Conservation (phyloP, 2,329 filamentous ascomycete species). For the Colletotrichum graminicola region DNA sequence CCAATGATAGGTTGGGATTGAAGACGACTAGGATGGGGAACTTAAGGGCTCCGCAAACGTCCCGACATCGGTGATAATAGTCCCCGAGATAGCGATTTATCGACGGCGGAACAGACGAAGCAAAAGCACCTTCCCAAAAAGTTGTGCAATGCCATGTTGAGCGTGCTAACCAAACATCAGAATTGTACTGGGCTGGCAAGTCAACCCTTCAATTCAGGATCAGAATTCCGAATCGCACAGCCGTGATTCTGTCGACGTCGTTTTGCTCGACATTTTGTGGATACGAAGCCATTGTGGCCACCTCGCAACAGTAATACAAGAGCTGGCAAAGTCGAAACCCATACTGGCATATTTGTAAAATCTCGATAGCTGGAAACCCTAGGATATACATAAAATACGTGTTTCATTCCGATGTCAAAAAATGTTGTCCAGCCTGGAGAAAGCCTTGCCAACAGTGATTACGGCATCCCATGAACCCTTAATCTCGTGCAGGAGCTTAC, state of each 20-base stretch:
- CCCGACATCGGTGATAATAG: slow-evolving; percentile 15
- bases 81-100: slow-evolving; percentile 15
- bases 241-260: not conserved
- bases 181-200: no score
- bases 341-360: not conserved
- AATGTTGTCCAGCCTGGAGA: not conserved
- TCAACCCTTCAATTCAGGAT: no score
- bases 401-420: not conserved
- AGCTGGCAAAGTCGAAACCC: not conserved
- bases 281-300: no score
- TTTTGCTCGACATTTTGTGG: no score
- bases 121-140: no score
- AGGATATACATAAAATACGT: no score
- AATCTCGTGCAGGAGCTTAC: no score
- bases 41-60: slow-evolving; percentile 1
- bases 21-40: not conserved
- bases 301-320: not conserved
- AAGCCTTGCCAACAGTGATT: accelerated
- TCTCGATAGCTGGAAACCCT: no score
- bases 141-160: no score
- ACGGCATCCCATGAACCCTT: not conserved
- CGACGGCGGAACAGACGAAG: not conserved
- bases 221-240: no score
- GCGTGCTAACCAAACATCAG: no score
- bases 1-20: not conserved